A percentile compares a stretch with the other conserved stretches of the same genome.
These are phyloP conservation scores for Cyclostephanos invisitatus DNA, from an alignment of 108 stramenopile species.

Conservation along the genomic window DNA sequence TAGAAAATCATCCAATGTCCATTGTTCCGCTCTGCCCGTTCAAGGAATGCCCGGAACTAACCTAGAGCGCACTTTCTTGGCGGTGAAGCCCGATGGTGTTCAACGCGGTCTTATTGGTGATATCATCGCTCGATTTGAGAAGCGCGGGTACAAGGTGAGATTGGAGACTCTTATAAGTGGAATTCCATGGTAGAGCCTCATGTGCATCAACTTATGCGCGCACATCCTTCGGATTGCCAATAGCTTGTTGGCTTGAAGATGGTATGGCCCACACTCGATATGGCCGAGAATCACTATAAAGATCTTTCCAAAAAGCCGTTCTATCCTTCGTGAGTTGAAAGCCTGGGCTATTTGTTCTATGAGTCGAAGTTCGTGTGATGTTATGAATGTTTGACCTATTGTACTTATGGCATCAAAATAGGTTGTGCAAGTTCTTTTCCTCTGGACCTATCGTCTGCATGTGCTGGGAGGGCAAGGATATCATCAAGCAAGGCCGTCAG, in stretches of 20 bases:
- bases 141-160: slow-evolving; percentile 87
- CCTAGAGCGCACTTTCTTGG: slow-evolving; percentile 90
- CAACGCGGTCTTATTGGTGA: slow-evolving; percentile 93
- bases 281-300: slow-evolving; percentile 91
- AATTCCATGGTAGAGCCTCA: neutral
- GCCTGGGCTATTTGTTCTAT: no score
- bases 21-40: slow-evolving; percentile 64
- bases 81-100: slow-evolving; percentile 96
- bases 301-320: slow-evolving; percentile 91
- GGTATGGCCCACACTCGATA: slow-evolving; percentile 87
- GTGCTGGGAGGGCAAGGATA: slow-evolving; percentile 83
- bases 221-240: neutral
- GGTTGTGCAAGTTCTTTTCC: slow-evolving; percentile 89
- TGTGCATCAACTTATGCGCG: neutral
- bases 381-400: no score
- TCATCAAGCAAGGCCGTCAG: slow-evolving; percentile 83
- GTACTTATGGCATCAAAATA: neutral
- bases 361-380: no score
- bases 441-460: slow-evolving; percentile 94
- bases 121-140: slow-evolving; percentile 93
- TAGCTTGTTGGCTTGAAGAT: slow-evolving; percentile 69
- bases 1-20: neutral
- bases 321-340: slow-evolving; percentile 58
- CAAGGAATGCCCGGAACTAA: slow-evolving; percentile 74
- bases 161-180: neutral